Conservation (phyloP, 257 asterid species). For the Ilex aquifolium region DNA sequence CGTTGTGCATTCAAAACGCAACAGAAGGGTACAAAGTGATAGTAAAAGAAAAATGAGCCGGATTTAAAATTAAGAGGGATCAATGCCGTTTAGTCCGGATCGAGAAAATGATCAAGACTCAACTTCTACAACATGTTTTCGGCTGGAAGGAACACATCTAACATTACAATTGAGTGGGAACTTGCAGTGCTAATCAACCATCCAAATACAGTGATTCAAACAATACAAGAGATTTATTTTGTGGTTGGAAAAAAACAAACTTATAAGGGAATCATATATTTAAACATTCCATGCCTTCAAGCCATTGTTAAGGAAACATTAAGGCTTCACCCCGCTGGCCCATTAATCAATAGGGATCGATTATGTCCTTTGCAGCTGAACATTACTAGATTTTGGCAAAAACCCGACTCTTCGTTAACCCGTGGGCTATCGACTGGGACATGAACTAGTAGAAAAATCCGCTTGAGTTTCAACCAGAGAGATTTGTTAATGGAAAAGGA, state of each 20-base stretch:
- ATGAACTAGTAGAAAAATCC: slow-evolving; percentile 56
- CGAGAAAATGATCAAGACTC: neutral
- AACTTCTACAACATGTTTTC: slow-evolving; percentile 43
- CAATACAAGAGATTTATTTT: slow-evolving; percentile 46
- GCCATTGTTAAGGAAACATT: slow-evolving; percentile 66
- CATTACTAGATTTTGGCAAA: slow-evolving; percentile 43
- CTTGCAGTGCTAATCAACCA: slow-evolving; percentile 65
- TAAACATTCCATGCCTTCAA: slow-evolving; percentile 57
- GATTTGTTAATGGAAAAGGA: slow-evolving; percentile 38
- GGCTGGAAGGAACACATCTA: slow-evolving; percentile 79
- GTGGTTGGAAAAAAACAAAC: slow-evolving; percentile 32
- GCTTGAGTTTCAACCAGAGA: slow-evolving; percentile 54
- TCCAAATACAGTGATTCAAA: slow-evolving; percentile 44
- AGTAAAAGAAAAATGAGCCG: too few relatives aligned
- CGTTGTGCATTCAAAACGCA: too few relatives aligned
- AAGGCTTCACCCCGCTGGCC: slow-evolving; percentile 76
- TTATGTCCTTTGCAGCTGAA: slow-evolving; percentile 38
- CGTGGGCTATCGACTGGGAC: slow-evolving; percentile 68
- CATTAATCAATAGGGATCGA: slow-evolving; percentile 36
- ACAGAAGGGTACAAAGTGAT: too few relatives aligned
- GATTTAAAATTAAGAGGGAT: too few relatives aligned
- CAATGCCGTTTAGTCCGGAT: too few relatives aligned
- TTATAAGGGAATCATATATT: slow-evolving; percentile 57
- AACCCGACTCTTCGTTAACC: slow-evolving; percentile 51
- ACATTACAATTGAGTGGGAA: slow-evolving; percentile 77